Conservation (phyloP, 2,329 filamentous ascomycete genomes). For the Raffaelea deltoideospora region DNA sequence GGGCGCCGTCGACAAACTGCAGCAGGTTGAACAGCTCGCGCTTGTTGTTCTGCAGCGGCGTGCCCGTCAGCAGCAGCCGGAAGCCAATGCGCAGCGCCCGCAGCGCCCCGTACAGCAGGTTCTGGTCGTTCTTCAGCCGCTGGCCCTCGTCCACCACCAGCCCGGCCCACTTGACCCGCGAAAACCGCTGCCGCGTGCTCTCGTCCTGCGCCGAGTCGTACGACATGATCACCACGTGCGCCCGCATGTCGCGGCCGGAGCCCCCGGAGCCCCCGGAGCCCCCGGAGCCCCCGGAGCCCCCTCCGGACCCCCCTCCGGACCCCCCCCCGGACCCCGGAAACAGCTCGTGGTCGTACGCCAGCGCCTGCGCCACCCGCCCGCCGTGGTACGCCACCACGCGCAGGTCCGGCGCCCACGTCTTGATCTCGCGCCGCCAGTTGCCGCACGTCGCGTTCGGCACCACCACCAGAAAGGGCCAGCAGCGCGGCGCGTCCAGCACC, state of each 20-base stretch:
- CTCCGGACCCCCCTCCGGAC: too few relatives aligned
- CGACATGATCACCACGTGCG: conserved; percentile 86
- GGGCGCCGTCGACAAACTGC: conserved; percentile 69
- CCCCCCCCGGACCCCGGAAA: too few relatives aligned
- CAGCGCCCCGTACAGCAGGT: conserved; percentile 62
- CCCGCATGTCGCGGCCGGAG: conserved; percentile 52
- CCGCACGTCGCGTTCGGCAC: conserved; percentile 90
- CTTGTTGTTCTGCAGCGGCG: conserved; percentile 89
- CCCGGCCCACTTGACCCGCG: conserved; percentile 64
- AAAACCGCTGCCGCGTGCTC: conserved; percentile 49
- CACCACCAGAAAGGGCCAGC: conserved; percentile 85
- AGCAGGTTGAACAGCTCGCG: conserved; percentile 92
- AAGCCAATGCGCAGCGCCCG: conserved; percentile 63
- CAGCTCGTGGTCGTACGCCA: conserved; percentile 72
- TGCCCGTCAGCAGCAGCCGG: conserved; percentile 75
- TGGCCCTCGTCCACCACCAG: conserved; percentile 92
- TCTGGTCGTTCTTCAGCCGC: conserved; percentile 84
- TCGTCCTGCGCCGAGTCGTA: conserved; percentile 79
- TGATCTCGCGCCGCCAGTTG: conserved; percentile 96
- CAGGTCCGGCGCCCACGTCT: conserved; percentile 75
- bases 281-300: too few relatives aligned
- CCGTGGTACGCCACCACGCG: conserved; percentile 91
- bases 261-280: too few relatives aligned
- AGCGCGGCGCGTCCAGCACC: conserved; percentile 49
- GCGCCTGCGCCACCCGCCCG: conserved; percentile 54